A percentile compares a stretch with the other conserved stretches of the same genome.
Conservation (phyloP, 345 rosid genomes). For the Arabis alpina region DNA sequence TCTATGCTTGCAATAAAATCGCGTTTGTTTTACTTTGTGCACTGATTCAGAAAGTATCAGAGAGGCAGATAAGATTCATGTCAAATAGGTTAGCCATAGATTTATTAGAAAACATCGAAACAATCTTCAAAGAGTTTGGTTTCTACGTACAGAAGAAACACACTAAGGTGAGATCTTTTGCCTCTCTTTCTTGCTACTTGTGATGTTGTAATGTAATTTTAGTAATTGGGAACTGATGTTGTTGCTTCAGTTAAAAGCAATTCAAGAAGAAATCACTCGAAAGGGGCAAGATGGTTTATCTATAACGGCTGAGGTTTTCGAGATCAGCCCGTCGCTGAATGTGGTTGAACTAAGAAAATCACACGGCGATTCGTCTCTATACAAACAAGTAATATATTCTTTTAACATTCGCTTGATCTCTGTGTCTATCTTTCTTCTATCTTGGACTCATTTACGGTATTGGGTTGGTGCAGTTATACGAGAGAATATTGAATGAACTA, state of each 20-base stretch:
- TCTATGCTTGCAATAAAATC: not conserved
- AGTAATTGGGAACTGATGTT: conserved; percentile 11
- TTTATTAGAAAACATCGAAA: conserved; percentile 66
- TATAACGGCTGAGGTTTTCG: conserved; percentile 78
- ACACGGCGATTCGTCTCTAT: conserved; percentile 66
- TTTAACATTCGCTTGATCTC: not conserved
- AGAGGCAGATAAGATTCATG: conserved; percentile 80
- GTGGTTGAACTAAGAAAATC: conserved; percentile 80
- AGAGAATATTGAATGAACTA: conserved; percentile 61
- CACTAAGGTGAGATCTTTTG: conserved; percentile 53
- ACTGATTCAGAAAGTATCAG: conserved; percentile 62
- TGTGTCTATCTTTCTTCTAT: not conserved
- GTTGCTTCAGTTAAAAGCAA: conserved; percentile 65
- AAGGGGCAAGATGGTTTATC: conserved; percentile 48
- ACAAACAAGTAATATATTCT: conserved; percentile 76
- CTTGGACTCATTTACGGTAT: not conserved
- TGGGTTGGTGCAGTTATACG: conserved; percentile 63
- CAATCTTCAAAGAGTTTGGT: conserved; percentile 68
- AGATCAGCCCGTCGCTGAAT: conserved; percentile 65
- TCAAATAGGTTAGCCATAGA: conserved; percentile 68
- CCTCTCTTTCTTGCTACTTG: not conserved
- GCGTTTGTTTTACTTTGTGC: not conserved
- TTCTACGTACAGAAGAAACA: conserved; percentile 77
- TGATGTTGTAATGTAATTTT: not conserved
- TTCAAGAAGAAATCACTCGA: conserved; percentile 52